Percentiles rank a stretch among this genome's conserved stretches.
These are phyloP conservation scores for Voacanga thouarsii DNA, from an alignment of 257 asterid genomes.

Conservation along the genomic window DNA sequence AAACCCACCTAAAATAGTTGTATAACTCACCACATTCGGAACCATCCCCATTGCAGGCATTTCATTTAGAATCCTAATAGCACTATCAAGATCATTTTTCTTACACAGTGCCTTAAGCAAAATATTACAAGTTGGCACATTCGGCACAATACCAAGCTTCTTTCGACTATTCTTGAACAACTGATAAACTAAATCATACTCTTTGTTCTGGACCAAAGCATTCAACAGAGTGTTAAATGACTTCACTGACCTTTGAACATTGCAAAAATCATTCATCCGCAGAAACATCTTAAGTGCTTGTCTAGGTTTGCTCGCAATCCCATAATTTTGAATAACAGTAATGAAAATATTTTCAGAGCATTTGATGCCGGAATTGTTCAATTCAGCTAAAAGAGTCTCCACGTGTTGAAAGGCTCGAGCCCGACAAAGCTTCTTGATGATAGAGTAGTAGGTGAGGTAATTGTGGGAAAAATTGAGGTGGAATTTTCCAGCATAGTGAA, in stretches of 20 bases:
- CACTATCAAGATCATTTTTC: constrained; percentile 59
- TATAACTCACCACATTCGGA: constrained; percentile 86
- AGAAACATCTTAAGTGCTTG: constrained; percentile 62
- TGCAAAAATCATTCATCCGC: constrained; percentile 48
- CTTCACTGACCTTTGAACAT: constrained; percentile 62
- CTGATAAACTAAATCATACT: constrained; percentile 68
- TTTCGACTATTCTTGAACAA: constrained; percentile 66
- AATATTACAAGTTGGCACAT: constrained; percentile 79
- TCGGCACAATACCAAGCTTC: constrained; percentile 62
- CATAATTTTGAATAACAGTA: constrained; percentile 64
- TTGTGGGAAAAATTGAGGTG: constrained; percentile 64
- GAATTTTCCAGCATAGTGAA: constrained; percentile 66
- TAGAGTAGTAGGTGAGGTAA: constrained; percentile 65
- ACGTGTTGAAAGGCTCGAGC: constrained; percentile 59
- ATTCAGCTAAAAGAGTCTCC: constrained; percentile 46
- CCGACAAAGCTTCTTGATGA: constrained; percentile 72
- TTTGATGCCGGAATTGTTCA: constrained; percentile 36
- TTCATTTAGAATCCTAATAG: constrained; percentile 68
- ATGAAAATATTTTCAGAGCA: constrained; percentile 72
- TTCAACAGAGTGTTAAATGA: constrained; percentile 73
- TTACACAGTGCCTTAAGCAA: constrained; percentile 77
- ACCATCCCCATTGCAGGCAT: constrained; percentile 87
- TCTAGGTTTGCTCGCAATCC: constrained; percentile 71
- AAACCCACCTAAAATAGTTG: constrained; percentile 73
- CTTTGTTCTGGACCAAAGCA: constrained; percentile 74